phyloP scores from a whole-genome alignment of 495 filamentous ascomycete genomes.

The Podospora appendiculata region DNA sequence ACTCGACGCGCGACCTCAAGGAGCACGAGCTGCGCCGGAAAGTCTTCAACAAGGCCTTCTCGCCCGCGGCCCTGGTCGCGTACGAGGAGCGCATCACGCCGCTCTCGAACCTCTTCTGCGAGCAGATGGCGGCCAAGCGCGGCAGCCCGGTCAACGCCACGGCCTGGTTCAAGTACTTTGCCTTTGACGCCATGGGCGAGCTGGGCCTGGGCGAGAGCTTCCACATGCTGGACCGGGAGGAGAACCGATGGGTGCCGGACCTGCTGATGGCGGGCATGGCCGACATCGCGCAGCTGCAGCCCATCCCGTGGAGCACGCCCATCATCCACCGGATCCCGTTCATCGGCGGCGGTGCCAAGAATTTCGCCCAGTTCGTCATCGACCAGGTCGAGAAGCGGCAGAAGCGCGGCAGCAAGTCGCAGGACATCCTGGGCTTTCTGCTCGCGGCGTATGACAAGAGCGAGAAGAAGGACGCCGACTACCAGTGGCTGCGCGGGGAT shows the following conservation, averaged over 20 bases:
- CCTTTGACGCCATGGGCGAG: slow-evolving; percentile 6
- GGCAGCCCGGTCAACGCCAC: slow-evolving; percentile 2
- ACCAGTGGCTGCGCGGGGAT: slow-evolving; percentile 5
- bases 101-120: slow-evolving; percentile 5
- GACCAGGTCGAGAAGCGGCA: background rate
- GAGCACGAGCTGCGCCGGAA: slow-evolving; percentile 4
- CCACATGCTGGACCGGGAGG: slow-evolving; percentile 4
- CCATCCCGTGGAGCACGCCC: slow-evolving; percentile 6
- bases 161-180: slow-evolving; percentile 5
- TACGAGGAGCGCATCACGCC: slow-evolving; percentile 6
- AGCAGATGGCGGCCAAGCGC: background rate
- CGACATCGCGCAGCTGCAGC: slow-evolving; percentile 7
- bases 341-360: background rate
- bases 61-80: background rate
- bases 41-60: slow-evolving; percentile 6
- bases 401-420: slow-evolving; percentile 1
- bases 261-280: slow-evolving; percentile 7
- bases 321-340: slow-evolving; percentile 3
- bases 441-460: slow-evolving; percentile 1
- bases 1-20: slow-evolving; percentile 5
- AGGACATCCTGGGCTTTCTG: slow-evolving; percentile 1
- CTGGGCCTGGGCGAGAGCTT: slow-evolving; percentile 3
- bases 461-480: slow-evolving; percentile 2
- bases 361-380: background rate
- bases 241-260: slow-evolving; percentile 5